These are phyloP conservation scores for Malassezia pachydermatis DNA, from an alignment of 1,284 basidiomycete species.

Conservation along the genomic window DNA sequence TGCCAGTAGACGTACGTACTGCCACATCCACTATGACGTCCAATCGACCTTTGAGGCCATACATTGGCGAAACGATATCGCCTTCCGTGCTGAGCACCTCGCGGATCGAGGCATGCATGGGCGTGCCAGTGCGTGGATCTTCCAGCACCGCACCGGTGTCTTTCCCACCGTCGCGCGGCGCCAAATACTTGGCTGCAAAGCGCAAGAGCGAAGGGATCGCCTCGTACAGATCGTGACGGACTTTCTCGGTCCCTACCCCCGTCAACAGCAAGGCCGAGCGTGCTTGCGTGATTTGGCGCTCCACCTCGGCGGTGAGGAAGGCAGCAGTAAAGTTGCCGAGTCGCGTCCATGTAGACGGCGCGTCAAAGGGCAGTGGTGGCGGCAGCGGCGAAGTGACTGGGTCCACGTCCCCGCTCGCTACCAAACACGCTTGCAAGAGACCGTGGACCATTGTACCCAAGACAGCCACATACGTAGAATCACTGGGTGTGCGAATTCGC, in stretches of 20 bases:
- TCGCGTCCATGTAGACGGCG: slow-evolving; percentile 23
- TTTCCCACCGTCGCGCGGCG: slow-evolving; percentile 11
- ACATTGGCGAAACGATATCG: slow-evolving; percentile 91
- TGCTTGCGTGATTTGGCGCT: slow-evolving; percentile 24
- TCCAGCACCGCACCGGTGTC: not conserved
- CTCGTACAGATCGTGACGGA: slow-evolving; percentile 21
- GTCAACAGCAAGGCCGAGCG: slow-evolving; percentile 29
- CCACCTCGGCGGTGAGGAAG: slow-evolving; percentile 28
- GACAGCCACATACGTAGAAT: slow-evolving; percentile 26
- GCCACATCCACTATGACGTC: slow-evolving; percentile 69
- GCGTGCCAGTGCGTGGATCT: slow-evolving; percentile 1
- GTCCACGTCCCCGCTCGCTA: slow-evolving; percentile 1
- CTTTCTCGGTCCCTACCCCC: slow-evolving; percentile 22
- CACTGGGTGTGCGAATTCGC: slow-evolving; percentile 25
- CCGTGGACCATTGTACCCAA: slow-evolving; percentile 44
- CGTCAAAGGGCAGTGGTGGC: not conserved
- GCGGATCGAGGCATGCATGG: slow-evolving; percentile 12
- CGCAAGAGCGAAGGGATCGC: slow-evolving; percentile 27
- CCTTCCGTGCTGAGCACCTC: slow-evolving; percentile 67
- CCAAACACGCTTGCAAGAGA: slow-evolving; percentile 39
- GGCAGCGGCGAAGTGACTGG: not conserved
- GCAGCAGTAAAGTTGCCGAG: slow-evolving; percentile 33
- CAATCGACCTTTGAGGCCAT: slow-evolving; percentile 88
- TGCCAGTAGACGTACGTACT: slow-evolving; percentile 30
- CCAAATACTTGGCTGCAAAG: slow-evolving; percentile 31